Base-by-base conservation (phyloP, 2,329 filamentous ascomycete species). In the Fonsecaea pugnacius region DNA sequence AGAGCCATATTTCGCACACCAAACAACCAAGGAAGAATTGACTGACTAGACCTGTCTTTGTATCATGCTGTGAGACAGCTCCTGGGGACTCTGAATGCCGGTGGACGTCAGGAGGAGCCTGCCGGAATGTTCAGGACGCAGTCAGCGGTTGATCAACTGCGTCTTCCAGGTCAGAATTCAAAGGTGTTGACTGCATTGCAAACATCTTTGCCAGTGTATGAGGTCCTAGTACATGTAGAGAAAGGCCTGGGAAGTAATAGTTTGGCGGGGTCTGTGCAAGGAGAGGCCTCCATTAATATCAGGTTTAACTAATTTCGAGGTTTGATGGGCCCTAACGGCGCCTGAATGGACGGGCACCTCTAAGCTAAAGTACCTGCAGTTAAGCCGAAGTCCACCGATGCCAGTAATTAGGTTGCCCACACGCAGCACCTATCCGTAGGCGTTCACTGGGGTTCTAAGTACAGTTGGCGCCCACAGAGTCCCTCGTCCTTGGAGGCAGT, bases 1-100 rank as follows among this genome's bases (percentile, higher is more conserved):
- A 69, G 58, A 40, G 70, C 62, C 70, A 72, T 72, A 14, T 33
- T 52, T 58, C 27, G 24, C 27, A 33, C 24, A 51, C 10, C 18
- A 9, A 24, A 27, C 43, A 48, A 40, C 40, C 14, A 30, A 33
- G 51, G 38, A 50, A 62, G 36, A 48, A 8, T 36, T 27, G 43
- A 52, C 30, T 27, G 43, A 52, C 30, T 27, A 51, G 48, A 0
- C 12, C 57, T 8, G 40, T 32, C 33, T 5, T 24, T 27, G 18
- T 24, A 12, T 9, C 43, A 48, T 48, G 14, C 43, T 48, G 43
- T 27, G 43, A 10, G 21, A 48, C 43, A 14, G 43, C 21, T 30
- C 27, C 27, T 30, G 27, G 27, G 6, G 27, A 30, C 2, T 8
- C 21, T 46, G 4, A 12, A 24, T 48, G 6, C 38, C 16, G 38